These are phyloP conservation scores for Globisporangium alternatum DNA, from an alignment of 352 stramenopile genomes.

Conservation along the genomic window DNA sequence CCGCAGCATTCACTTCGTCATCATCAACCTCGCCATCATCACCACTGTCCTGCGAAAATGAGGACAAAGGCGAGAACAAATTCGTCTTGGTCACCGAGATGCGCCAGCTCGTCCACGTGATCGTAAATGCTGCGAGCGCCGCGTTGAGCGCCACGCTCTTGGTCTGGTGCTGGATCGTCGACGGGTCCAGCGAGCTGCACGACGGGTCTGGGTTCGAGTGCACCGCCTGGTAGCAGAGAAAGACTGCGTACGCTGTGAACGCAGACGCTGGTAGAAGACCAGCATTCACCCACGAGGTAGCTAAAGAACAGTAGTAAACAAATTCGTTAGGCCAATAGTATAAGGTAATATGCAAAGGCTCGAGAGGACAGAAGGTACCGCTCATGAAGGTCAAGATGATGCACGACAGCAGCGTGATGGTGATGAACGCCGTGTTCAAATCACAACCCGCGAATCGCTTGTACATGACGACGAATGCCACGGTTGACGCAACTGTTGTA, in stretches of 20 bases:
- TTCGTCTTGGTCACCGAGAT: slow-evolving; percentile 62
- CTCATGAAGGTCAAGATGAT: slow-evolving; percentile 50
- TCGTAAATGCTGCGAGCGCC: slow-evolving; percentile 36
- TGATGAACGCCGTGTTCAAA: slow-evolving; percentile 61
- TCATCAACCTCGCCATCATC: slow-evolving; percentile 14
- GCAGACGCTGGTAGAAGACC: slow-evolving; percentile 55
- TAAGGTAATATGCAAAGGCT: no score
- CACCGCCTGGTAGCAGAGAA: slow-evolving; percentile 72
- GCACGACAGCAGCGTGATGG: slow-evolving; percentile 44
- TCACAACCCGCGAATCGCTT: slow-evolving; percentile 45
- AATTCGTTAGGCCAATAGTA: background rate
- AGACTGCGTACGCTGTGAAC: slow-evolving; percentile 58
- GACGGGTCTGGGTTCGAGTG: slow-evolving; percentile 58
- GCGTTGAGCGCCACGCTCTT: slow-evolving; percentile 47
- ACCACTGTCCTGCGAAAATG: background rate
- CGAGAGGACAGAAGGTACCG: slow-evolving; percentile 23
- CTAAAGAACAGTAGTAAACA: slow-evolving; percentile 19
- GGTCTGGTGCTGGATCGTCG: slow-evolving; percentile 29
- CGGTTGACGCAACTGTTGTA: slow-evolving; percentile 28
- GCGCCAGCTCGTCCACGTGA: slow-evolving; percentile 65
- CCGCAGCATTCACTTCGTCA: background rate
- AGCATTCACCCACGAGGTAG: slow-evolving; percentile 53
- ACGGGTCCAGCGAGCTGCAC: slow-evolving; percentile 31
- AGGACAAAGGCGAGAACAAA: slow-evolving; percentile 38
- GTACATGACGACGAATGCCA: slow-evolving; percentile 52